Base-by-base conservation (phyloP, 257 asterid genomes). In the Solanum etuberosum region DNA sequence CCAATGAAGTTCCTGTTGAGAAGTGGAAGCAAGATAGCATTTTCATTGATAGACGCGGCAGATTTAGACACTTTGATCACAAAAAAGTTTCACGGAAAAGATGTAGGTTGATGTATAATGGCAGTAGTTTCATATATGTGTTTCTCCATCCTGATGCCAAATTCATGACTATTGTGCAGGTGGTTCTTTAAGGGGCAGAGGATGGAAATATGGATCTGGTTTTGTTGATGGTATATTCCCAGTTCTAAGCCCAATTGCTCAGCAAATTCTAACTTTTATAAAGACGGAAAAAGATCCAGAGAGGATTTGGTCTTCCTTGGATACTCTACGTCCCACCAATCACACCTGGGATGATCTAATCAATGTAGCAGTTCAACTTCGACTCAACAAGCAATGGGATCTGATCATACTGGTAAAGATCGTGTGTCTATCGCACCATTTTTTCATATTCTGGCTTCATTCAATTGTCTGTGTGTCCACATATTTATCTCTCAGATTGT, bases 131-230 rank as follows among this genome's bases (percentile, higher is more conserved):
- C 51, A n/a, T 63, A 59, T 46, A 18, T 76, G 72, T 59, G 20
- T 84, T 10, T 83, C 81, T 54, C 5, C 11, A 10, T 48, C 57
- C 43, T 71, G 27, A 78, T 78, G 83, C 74, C 37, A 34, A 43
- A 88, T 29, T 85, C 34, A 87, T 87, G 54, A 34, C 87, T 85
- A 81, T 81, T 86, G 21, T 48, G 6, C 89, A 96, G 99, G 97
- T 88, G 99, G 99, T 86, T 94, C 99, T 27, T 87, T 96, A 87
- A 93, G 98, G 90, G 98, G 99, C 29, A 95, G 87, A 90, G 99
- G 99, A 90, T 96, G 99, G 99, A 93, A 96, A 87, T 96, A 94
- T 83, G 99, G 98, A 46, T 96, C 98, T 10, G 98, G 99, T 63
- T 95, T 96, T 86, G 98, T 96, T 12, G 98, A 95, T 85, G 99